Conservation (phyloP, 345 rosid genomes). For the Gossypium bickii region DNA sequence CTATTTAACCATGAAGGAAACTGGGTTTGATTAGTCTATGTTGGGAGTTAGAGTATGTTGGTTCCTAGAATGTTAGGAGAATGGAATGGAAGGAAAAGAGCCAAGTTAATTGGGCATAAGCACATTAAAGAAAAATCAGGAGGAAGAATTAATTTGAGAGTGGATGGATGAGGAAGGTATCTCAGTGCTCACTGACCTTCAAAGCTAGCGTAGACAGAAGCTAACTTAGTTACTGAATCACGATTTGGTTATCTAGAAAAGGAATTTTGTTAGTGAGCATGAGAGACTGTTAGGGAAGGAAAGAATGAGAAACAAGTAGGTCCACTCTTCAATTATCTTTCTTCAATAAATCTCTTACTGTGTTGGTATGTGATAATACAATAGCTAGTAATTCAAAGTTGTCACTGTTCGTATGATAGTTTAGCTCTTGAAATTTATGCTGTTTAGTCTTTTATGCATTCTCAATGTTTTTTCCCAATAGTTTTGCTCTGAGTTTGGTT, state of each 20-base stretch:
- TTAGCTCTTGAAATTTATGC: neutral
- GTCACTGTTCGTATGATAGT: neutral
- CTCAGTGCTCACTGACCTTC: neutral
- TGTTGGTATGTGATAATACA: neutral
- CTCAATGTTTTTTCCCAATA: neutral
- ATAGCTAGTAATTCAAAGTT: neutral
- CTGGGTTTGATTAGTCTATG: neutral
- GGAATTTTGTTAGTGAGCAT: neutral
- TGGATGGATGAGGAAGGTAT: neutral
- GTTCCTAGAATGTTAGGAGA: neutral
- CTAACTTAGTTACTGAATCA: neutral
- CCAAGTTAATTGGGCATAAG: neutral
- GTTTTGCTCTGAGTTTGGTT: neutral
- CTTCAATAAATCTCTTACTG: neutral
- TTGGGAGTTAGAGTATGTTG: slow-evolving; percentile 1
- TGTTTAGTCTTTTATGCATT: neutral
- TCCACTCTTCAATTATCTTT: neutral
- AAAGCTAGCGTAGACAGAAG: neutral
- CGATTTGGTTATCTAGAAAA: neutral
- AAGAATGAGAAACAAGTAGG: neutral
- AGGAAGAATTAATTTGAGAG: neutral
- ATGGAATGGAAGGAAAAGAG: neutral
- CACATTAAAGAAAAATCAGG: neutral
- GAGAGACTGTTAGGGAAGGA: neutral
- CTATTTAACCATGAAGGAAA: neutral